Conservation (phyloP, 2,329 filamentous ascomycete species). For the Madurella fahalii region DNA sequence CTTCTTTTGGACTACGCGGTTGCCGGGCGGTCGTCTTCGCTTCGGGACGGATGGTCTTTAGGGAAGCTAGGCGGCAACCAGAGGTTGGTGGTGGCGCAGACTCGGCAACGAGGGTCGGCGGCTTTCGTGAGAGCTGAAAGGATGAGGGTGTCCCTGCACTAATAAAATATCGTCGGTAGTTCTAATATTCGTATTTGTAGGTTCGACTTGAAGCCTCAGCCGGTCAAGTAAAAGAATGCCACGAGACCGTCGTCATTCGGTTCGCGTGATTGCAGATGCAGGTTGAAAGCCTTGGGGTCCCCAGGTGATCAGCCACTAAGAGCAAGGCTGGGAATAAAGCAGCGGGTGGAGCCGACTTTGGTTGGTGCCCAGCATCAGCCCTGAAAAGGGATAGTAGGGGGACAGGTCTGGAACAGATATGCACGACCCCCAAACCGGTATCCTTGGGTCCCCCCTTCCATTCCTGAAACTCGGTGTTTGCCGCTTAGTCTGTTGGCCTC, state of each 20-base stretch:
- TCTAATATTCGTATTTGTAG: neutral
- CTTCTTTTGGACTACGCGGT: neutral
- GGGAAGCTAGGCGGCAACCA: neutral
- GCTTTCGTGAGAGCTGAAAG: neutral
- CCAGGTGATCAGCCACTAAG: neutral
- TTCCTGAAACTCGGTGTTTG: too few relatives aligned
- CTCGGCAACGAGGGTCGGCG: neutral
- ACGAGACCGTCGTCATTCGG: constrained; percentile 26
- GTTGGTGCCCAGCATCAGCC: neutral
- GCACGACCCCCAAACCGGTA: too few relatives aligned
- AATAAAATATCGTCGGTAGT: neutral
- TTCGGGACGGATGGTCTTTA: neutral
- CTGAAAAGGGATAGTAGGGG: constrained; percentile 1
- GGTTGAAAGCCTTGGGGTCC: neutral
- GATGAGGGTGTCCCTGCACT: neutral
- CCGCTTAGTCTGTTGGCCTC: too few relatives aligned
- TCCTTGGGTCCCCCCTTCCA: too few relatives aligned
- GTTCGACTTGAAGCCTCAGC: constrained; percentile 19
- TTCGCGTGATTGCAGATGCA: constrained; percentile 11
- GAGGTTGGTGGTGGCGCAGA: neutral
- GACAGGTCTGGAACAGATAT: constrained; percentile 7
- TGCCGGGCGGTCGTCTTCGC: neutral
- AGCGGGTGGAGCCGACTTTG: too few relatives aligned
- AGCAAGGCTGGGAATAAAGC: constrained; percentile 3
- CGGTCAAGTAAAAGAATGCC: constrained; percentile 28